Evolutionary conservation across 257 asterid genomes (phyloP), one percentile per base, ranked within the genome.

Genomic region (Penstemon barbatus): DNA sequence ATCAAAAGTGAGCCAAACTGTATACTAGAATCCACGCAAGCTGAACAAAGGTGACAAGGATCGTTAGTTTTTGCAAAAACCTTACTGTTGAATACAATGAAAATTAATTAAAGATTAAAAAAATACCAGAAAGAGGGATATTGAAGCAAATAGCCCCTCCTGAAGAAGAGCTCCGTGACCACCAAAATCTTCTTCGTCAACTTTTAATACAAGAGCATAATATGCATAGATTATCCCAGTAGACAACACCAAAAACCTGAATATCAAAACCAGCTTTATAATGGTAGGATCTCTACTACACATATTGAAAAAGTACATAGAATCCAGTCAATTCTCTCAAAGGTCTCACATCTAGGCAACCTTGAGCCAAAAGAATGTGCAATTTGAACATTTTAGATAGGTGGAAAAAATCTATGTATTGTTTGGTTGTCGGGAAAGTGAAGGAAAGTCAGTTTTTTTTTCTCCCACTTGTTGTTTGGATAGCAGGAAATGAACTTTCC

Each of bases 181-280:
- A 42, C 99, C 99, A 58, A 85, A 88, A 38, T 93, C 97, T 77
- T 93, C 99, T 85, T 93, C 99, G 15, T 93, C 99, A 18, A 93
- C 57, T 78, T 90, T 88, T 56, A 93, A 85, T 65, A 93, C 73
- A 66, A 80, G 53, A 4, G 89, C 87, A 63, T 93, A 93, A 72
- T 93, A 93, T 60, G 88, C 95, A 61, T 90, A 93, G 66, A 93
- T 82, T 66, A 93, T 79, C 62, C 84, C 96, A 45, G 96, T 80
- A 9, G 99, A 90, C 67, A 93, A 69, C 52, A 66, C 87, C 59
- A 82, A 70, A 77, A 93, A 93, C 82, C 96, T 93, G 87, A 49
- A 70, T 39, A 43, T 15, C 50, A 46, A 68, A 64, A 42, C 42
- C 41, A 78, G 60, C 54, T 61, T 49, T 65, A 70, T 33, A 45